phyloP scores from a whole-genome alignment of 305 asterid species.

The Fraxinus baroniana region DNA sequence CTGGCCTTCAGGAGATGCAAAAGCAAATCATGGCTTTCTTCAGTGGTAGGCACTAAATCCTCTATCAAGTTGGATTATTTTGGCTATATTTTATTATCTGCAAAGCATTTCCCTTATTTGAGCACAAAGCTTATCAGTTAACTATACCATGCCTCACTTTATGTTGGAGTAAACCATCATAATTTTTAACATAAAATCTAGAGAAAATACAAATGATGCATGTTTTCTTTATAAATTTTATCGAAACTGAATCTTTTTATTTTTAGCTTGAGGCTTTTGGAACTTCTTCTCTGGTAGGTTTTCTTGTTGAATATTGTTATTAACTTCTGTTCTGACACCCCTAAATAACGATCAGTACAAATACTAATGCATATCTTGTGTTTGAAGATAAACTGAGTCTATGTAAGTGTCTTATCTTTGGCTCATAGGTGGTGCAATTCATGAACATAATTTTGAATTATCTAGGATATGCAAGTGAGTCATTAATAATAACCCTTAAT shows the following conservation, averaged over 20 bases:
- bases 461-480: background rate
- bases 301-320: background rate
- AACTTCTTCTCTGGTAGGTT: slow-evolving; percentile 1
- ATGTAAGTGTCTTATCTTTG: background rate
- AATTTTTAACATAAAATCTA: slow-evolving; percentile 6
- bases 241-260: background rate
- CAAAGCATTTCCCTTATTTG: background rate
- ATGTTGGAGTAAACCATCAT: slow-evolving; percentile 3
- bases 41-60: slow-evolving; percentile 51
- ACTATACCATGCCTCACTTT: background rate
- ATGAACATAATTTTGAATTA: background rate
- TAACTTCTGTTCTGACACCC: slow-evolving; percentile 2
- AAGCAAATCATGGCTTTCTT: slow-evolving; percentile 58
- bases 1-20: slow-evolving; percentile 62
- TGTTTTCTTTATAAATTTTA: background rate
- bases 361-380: background rate
- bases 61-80: slow-evolving; percentile 3
- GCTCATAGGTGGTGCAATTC: background rate
- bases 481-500: slow-evolving; percentile 2
- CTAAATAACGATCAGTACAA: background rate
- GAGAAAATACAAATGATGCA: background rate
- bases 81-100: slow-evolving; percentile 8
- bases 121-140: slow-evolving; percentile 4
- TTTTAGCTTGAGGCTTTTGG: background rate
- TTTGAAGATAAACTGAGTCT: background rate